A percentile compares a stretch with the other conserved stretches of the same genome.
These are phyloP conservation scores for Blastomyces percursus DNA, from an alignment of 2,329 filamentous ascomycete species.

Conservation along the genomic window DNA sequence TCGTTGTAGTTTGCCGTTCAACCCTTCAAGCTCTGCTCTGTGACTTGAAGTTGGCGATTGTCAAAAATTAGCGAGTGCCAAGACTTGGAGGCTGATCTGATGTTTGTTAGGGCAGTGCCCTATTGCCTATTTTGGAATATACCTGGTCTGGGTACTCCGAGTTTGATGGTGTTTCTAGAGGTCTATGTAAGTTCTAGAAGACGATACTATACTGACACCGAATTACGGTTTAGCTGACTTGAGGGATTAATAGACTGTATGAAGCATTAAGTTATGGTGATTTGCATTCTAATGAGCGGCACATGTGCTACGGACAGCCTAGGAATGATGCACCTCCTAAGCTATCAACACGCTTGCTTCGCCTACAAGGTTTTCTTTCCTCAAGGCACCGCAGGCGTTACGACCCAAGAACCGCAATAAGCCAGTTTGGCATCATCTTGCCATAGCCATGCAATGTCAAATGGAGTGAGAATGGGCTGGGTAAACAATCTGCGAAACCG, in stretches of 20 bases:
- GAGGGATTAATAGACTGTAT: neutral
- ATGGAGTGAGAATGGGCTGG: neutral
- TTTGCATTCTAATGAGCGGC: neutral
- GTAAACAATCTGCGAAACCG: neutral
- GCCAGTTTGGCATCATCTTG: neutral
- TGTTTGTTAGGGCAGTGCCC: slow-evolving; percentile 11
- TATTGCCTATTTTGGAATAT: slow-evolving; percentile 8
- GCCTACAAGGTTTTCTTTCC: neutral
- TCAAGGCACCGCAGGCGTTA: neutral
- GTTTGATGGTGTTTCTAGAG: neutral
- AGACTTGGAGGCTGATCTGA: neutral
- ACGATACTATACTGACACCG: neutral
- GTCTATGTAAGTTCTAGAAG: neutral
- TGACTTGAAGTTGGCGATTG: neutral
- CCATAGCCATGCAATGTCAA: neutral
- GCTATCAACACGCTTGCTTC: neutral
- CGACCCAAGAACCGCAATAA: neutral
- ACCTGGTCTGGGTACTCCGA: neutral
- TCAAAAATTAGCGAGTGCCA: slow-evolving; percentile 8
- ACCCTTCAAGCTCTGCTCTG: neutral
- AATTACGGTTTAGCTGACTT: neutral
- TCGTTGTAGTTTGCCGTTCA: neutral
- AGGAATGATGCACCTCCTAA: neutral
- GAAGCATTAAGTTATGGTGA: neutral
- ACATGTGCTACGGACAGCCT: neutral